Percentiles rank a stretch among this genome's conserved stretches.
phyloP scores from a whole-genome alignment of 129 eudicot species.

The Mikania micrantha region DNA sequence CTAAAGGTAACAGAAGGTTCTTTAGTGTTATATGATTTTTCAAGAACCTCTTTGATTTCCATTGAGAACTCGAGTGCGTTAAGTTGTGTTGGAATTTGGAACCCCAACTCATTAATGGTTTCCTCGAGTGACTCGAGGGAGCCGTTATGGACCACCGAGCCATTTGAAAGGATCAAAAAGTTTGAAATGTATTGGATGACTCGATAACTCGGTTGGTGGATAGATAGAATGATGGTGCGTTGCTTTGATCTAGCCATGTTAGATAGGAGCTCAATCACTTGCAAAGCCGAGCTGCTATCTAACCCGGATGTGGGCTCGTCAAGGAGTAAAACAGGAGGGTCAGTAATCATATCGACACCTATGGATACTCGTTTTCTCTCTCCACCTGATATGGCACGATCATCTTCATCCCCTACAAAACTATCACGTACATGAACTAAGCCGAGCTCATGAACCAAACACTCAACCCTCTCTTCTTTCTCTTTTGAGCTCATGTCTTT shows the following conservation, averaged over 20 bases:
- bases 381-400: conserved; percentile 90
- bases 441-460: conserved; percentile 74
- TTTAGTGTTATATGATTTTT: conserved; percentile 37
- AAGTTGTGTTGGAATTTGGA: conserved; percentile 60
- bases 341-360: conserved; percentile 86
- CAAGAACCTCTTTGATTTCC: conserved; percentile 66
- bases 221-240: conserved; percentile 64
- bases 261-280: conserved; percentile 79
- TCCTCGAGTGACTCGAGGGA: conserved; percentile 63
- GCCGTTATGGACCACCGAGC: conserved; percentile 64
- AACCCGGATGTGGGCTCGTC: conserved; percentile 98
- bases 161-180: conserved; percentile 79
- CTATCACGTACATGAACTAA: conserved; percentile 67
- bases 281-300: conserved; percentile 88
- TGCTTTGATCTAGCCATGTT: conserved; percentile 62
- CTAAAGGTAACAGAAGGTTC: conserved; percentile 17
- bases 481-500: conserved; percentile 35
- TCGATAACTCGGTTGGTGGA: conserved; percentile 93
- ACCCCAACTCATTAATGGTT: conserved; percentile 49
- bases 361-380: conserved; percentile 89
- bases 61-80: conserved; percentile 81
- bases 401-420: conserved; percentile 83
- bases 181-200: conserved; percentile 59
- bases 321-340: conserved; percentile 75
- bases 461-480: conserved; percentile 55